phyloP scores from a whole-genome alignment of 2,329 filamentous ascomycete genomes.

The Fusarium sp. region DNA sequence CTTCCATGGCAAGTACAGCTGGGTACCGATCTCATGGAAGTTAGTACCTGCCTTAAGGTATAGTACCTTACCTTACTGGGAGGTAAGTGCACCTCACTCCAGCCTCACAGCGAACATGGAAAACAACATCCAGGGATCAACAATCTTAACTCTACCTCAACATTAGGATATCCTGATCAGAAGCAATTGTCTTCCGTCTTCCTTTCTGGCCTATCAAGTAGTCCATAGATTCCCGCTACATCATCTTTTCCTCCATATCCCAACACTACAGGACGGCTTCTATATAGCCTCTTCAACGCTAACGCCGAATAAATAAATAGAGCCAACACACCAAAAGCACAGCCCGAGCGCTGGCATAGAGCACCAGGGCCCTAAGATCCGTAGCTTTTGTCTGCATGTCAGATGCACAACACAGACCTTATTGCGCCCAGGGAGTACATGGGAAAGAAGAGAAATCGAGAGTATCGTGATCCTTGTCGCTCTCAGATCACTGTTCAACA shows the following conservation, averaged over 20 bases:
- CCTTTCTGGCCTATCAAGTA: background rate
- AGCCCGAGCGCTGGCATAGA: slow-evolving; percentile 19
- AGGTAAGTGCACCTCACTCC: background rate
- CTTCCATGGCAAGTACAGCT: background rate
- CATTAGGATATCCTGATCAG: background rate
- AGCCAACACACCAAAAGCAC: background rate
- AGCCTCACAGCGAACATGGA: background rate
- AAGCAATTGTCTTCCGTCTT: background rate
- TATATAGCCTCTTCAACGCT: background rate
- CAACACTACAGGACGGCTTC: background rate
- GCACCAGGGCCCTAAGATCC: slow-evolving; percentile 1
- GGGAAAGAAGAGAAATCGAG: slow-evolving; percentile 6
- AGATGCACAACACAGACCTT: slow-evolving; percentile 27
- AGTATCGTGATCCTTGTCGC: slow-evolving; percentile 13
- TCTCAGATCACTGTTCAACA: background rate
- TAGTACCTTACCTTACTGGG: background rate
- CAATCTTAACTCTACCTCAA: background rate
- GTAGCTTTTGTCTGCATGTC: slow-evolving; percentile 17
- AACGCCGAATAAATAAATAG: background rate
- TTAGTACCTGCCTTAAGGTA: background rate
- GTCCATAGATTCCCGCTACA: background rate
- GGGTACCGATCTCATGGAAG: background rate
- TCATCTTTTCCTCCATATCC: background rate
- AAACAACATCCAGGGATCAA: background rate
- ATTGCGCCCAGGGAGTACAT: slow-evolving; percentile 1